Percentiles rank a stretch among this genome's conserved stretches.
These are phyloP conservation scores for Fraxinus xanthoxyloides DNA, from an alignment of 305 asterid genomes.

Conservation along the genomic window DNA sequence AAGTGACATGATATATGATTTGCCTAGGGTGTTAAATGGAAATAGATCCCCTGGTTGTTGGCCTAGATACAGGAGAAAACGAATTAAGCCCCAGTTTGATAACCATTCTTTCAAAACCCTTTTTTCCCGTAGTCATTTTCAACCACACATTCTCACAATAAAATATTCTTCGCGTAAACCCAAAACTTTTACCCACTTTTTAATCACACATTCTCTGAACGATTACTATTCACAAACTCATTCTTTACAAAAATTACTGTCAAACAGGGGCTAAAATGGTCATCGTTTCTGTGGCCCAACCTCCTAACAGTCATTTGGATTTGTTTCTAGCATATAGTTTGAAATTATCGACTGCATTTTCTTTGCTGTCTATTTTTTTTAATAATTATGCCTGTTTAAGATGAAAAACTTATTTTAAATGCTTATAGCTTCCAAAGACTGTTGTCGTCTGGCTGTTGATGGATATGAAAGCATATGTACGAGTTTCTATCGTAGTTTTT, in stretches of 20 bases:
- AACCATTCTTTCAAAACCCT: background rate
- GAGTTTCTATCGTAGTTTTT: background rate
- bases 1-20: background rate
- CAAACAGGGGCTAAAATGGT: background rate
- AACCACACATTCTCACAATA: background rate
- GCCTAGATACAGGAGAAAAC: constrained; percentile 16
- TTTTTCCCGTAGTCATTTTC: background rate
- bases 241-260: background rate
- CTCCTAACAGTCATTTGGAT: background rate
- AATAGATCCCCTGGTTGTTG: background rate
- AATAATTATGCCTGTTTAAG: background rate
- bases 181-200: background rate
- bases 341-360: background rate
- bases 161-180: background rate
- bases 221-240: background rate
- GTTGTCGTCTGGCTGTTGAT: constrained; percentile 3
- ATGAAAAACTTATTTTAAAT: background rate
- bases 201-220: background rate
- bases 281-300: constrained; percentile 11
- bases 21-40: constrained; percentile 7
- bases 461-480: background rate
- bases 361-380: background rate
- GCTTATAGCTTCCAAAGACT: background rate
- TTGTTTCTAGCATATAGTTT: constrained; percentile 13
- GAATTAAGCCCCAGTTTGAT: background rate